Evolutionary conservation across 768 basidiomycete species (phyloP).

Genomic region (Boletus sensibilis): DNA sequence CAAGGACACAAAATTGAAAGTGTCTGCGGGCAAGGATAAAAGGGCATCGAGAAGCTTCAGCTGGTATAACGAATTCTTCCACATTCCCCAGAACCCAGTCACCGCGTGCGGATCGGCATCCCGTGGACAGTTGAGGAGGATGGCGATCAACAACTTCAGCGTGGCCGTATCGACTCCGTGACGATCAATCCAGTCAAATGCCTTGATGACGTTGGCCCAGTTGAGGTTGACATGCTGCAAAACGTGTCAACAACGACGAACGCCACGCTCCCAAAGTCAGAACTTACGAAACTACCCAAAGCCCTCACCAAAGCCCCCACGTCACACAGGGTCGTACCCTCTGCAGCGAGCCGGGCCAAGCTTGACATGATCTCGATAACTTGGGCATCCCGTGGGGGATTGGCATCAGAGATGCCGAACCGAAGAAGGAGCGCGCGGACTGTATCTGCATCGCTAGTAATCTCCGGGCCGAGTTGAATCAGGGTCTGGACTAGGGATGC

Average conservation of each 20-base stretch:
- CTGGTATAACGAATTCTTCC: constrained; percentile 85
- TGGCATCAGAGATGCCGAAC: constrained; percentile 71
- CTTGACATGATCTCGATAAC: constrained; percentile 70
- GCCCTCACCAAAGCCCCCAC: constrained; percentile 72
- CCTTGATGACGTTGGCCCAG: constrained; percentile 80
- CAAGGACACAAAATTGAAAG: constrained; percentile 88
- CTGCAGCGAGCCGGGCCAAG: constrained; percentile 65
- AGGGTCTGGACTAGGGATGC: constrained; percentile 74
- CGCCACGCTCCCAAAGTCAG: neutral
- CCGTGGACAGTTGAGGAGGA: constrained; percentile 79
- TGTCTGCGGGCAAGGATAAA: constrained; percentile 84
- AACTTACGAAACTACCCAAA: constrained; percentile 69
- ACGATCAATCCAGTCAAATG: constrained; percentile 83
- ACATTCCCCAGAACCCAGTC: constrained; percentile 79
- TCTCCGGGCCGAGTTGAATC: constrained; percentile 75
- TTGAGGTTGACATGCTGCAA: constrained; percentile 62
- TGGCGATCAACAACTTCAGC: constrained; percentile 83
- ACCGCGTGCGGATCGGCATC: constrained; percentile 77
- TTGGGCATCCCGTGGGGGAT: constrained; percentile 69
- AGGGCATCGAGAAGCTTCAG: constrained; percentile 86
- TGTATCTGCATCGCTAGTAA: constrained; percentile 71
- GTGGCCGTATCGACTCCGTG: constrained; percentile 87
- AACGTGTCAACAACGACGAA: constrained; percentile 12
- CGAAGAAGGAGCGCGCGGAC: constrained; percentile 67
- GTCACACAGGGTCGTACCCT: constrained; percentile 73